A percentile compares a stretch with the other conserved stretches of the same genome.
phyloP scores from a whole-genome alignment of 192 early-diverging fungal species.

The Rhizophlyctis rosea region DNA sequence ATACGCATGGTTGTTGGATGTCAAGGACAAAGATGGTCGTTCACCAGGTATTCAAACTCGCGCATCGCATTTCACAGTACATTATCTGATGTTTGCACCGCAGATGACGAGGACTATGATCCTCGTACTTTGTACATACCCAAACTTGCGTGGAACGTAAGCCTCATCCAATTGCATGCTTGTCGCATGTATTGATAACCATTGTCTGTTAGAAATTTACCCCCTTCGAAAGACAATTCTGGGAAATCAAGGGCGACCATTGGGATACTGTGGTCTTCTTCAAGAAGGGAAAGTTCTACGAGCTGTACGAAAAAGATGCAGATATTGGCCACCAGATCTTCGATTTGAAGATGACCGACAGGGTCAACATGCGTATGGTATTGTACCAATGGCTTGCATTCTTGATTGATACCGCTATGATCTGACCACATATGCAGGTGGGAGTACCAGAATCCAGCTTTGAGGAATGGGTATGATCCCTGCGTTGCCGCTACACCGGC shows the following conservation, averaged over 20 bases:
- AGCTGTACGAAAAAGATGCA: slow-evolving; percentile 98
- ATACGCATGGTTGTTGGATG: slow-evolving; percentile 84
- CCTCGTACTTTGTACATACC: slow-evolving; percentile 88
- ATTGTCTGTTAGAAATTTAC: slow-evolving; percentile 59
- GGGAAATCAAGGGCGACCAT: slow-evolving; percentile 93
- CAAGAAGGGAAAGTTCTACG: slow-evolving; percentile 98
- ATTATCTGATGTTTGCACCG: not conserved
- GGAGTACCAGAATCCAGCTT: slow-evolving; percentile 94
- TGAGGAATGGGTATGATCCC: slow-evolving; percentile 74
- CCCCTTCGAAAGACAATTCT: slow-evolving; percentile 96
- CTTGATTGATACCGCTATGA: too few relatives aligned
- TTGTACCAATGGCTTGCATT: too few relatives aligned
- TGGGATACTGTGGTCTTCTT: slow-evolving; percentile 98
- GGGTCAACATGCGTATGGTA: slow-evolving; percentile 99
- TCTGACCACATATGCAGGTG: too few relatives aligned
- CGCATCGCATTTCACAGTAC: not conserved
- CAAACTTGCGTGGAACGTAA: slow-evolving; percentile 59
- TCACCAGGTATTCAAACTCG: not conserved
- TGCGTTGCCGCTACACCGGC: not conserved
- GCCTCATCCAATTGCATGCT: not conserved
- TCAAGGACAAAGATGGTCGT: slow-evolving; percentile 37
- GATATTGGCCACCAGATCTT: slow-evolving; percentile 94
- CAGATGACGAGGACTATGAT: slow-evolving; percentile 82
- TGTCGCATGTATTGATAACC: not conserved
- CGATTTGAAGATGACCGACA: slow-evolving; percentile 93